Evolutionary conservation across 768 basidiomycete genomes (phyloP), one percentile per base, ranked within the genome.

Genomic region (Boletus rufocinnamomeus): DNA sequence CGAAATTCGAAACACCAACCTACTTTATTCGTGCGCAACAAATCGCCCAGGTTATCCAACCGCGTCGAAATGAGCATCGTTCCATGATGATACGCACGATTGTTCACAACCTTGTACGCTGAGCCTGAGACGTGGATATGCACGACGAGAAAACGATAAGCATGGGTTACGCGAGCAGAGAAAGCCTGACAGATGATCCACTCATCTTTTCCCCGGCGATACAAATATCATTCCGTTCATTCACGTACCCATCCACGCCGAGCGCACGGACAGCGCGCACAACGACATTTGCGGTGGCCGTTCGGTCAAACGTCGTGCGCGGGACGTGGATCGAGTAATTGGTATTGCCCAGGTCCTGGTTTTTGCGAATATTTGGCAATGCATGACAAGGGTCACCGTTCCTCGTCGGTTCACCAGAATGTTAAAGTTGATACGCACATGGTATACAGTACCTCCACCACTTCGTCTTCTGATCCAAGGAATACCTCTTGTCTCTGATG

Each of bases 281-380:
- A 27, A 95, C 79, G n/a, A 95, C 76, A 56, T 86, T 80, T 0
- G 92, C 89, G 0, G 95, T 95, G 21, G 77, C 80, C 35, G 83
- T 79, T 35, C 95, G 82, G 68, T 96, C 85, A 62, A 99, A 98
- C 0, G 86, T 78, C 6, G 79, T 66, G 6, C 96, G 83, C 0
- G 96, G 89, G 14, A 96, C 80, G 63, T 97, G 91, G 58, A 99
- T 90, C 0, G 95, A 97, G 73, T 93, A 98, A 70, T 98, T 98
- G 2, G 94, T 95, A 71, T 99, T 99, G 17, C 97, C 97, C 19
- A 95, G 75, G 69, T 99, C 97, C 97, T 98, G 69, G 28, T 28
- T 51, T n/a, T 41, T 25, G 34, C n/a, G 52, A 43, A 35, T 45
- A 38, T 13, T 44, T 16, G 14, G 37, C 30, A 49, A 13, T 47